These are phyloP conservation scores for Penicillium bialowiezense DNA, from an alignment of 495 filamentous ascomycete species.

Conservation along the genomic window DNA sequence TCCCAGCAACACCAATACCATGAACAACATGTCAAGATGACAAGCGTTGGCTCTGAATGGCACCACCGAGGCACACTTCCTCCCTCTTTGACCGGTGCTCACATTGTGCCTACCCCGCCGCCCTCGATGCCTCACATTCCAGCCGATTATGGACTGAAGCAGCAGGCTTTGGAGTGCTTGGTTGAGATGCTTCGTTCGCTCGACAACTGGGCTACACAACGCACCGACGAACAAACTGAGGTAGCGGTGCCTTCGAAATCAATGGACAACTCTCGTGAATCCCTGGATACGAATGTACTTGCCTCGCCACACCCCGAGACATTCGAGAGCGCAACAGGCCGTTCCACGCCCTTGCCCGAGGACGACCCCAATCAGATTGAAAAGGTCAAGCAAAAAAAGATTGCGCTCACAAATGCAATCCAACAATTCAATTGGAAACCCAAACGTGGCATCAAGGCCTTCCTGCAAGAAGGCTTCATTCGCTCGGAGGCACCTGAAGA, in stretches of 20 bases:
- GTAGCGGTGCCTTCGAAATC: slow-evolving; percentile 57
- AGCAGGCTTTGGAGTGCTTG: slow-evolving; percentile 80
- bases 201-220: slow-evolving; percentile 87
- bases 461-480: slow-evolving; percentile 85
- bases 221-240: slow-evolving; percentile 58
- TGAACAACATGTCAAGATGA: slow-evolving; percentile 65
- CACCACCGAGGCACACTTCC: slow-evolving; percentile 79
- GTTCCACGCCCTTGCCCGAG: slow-evolving; percentile 72
- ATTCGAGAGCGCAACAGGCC: slow-evolving; percentile 59
- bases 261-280: slow-evolving; percentile 74
- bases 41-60: slow-evolving; percentile 65
- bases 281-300: slow-evolving; percentile 65
- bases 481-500: slow-evolving; percentile 69
- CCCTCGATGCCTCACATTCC: slow-evolving; percentile 62
- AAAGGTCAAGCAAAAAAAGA: slow-evolving; percentile 90
- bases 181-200: slow-evolving; percentile 86
- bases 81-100: slow-evolving; percentile 77
- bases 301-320: slow-evolving; percentile 48
- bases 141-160: slow-evolving; percentile 82
- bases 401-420: slow-evolving; percentile 81
- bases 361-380: slow-evolving; percentile 92
- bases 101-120: slow-evolving; percentile 50
- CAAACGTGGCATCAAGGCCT: slow-evolving; percentile 83
- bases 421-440: slow-evolving; percentile 98
- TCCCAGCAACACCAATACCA: slow-evolving; percentile 81